These are phyloP conservation scores for Monascus ruber DNA, from an alignment of 2,329 filamentous ascomycete species.

Conservation along the genomic window DNA sequence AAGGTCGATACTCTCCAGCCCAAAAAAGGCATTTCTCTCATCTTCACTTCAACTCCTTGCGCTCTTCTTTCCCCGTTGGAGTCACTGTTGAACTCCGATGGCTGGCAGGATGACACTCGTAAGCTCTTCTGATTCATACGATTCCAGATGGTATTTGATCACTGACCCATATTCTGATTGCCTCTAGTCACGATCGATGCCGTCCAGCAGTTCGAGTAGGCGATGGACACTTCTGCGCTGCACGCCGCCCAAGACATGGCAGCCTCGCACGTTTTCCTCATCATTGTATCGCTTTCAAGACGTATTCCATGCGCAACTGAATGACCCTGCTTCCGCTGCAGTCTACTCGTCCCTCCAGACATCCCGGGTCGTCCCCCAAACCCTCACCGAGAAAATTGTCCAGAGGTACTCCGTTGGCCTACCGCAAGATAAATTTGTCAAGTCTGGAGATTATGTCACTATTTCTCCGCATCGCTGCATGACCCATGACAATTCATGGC, in stretches of 20 bases:
- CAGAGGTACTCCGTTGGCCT: constrained; percentile 71
- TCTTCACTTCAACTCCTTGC: constrained; percentile 6
- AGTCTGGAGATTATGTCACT: constrained; percentile 72
- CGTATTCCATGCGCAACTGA: constrained; percentile 54
- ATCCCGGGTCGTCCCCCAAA: constrained; percentile 49
- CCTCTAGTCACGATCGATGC: constrained; percentile 10
- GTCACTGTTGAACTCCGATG: constrained; percentile 2
- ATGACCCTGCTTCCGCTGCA: constrained; percentile 52
- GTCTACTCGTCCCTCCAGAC: constrained; percentile 65
- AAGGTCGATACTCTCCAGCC: neutral
- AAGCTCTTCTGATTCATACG: too few relatives aligned
- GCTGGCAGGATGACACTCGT: constrained; percentile 6
- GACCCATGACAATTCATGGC: constrained; percentile 78
- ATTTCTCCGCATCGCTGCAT: constrained; percentile 63
- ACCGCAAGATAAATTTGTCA: constrained; percentile 61
- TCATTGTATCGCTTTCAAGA: constrained; percentile 29
- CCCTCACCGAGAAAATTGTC: constrained; percentile 84
- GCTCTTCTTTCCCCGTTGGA: neutral
- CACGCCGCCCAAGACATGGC: constrained; percentile 11
- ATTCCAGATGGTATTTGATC: too few relatives aligned
- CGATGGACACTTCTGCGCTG: constrained; percentile 14
- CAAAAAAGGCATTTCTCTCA: constrained; percentile 6
- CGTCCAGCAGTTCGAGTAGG: constrained; percentile 10
- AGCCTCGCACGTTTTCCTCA: constrained; percentile 20
- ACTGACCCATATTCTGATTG: neutral